Evolutionary conservation across 805 yeast species (phyloP), one percentile per base, ranked within the genome.

Genomic region (Saturnispora sekii): DNA sequence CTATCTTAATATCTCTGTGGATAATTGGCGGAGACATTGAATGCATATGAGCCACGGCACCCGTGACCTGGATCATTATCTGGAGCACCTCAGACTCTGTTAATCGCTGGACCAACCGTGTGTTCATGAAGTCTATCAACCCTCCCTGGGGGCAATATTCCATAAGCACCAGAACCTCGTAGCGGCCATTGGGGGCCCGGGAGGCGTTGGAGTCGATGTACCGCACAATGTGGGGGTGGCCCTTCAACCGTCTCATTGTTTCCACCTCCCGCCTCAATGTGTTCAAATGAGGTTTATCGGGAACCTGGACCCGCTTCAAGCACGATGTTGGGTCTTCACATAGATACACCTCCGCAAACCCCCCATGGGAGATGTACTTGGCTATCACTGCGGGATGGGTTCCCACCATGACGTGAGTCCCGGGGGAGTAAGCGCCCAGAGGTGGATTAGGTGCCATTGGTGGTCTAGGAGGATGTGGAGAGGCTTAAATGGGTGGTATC

Each of bases 1-100:
- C 95, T 52, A 84, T 84, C 60, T 84, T 84, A 51, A 84, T 80
- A 62, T 84, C 95, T 50, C 93, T 66, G 60, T 84, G 95, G 21
- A 84, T 67, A 49, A 84, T 66, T 12, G 52, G 47, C 4, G 56
- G 56, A 28, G 64, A 59, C 31, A 84, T 59, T 33, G 83, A 78
- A 61, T 84, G 95, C 76, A 85, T 82, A 64, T 79, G 78, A 32
- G 84, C 81, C 30, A 84, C 81, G 35, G 86, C 95, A 46, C 79
- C 76, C 0, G 85, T 70, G 26, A 83, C 68, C 50, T 84, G 84
- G 26, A 72, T 72, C 81, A 81, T 76, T 10, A 84, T 84, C 48
- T 70, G 67, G 41, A 84, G 56, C 14, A 84, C 74, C 54, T 84
- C 94, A 1, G 68, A 63, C 58, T 84, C 94, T 1, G 77, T 75